Base-by-base conservation (phyloP, 495 filamentous ascomycete genomes). In the Cercophora samala region DNA sequence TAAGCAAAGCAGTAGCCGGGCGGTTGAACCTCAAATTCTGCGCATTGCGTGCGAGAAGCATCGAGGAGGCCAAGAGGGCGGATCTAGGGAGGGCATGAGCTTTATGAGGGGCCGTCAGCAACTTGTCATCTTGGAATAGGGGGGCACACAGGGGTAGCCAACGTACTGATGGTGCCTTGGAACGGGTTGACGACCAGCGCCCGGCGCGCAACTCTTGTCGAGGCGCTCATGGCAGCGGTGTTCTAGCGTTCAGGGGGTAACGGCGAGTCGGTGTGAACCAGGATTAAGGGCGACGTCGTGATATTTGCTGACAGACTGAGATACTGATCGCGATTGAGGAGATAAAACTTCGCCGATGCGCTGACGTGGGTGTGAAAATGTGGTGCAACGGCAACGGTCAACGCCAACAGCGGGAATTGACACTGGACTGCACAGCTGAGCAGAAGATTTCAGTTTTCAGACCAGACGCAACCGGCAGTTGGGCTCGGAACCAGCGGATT, bases 1-100 rank as follows among this genome's bases (percentile, higher is more conserved):
- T 85, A 66, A 90, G 80, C 62, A 91, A 86, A 11, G 87, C 89
- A 58, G 88, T 80, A 9, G 87, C 87, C 22, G 85, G 82, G 61
- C 88, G 78, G 60, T 89, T 88, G 62, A 85, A 80, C 69, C 88
- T 84, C 51, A 89, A 75, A 64, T 77, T 80, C 70, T 82, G 81
- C 55, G 82, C 81, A 78, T 87, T 85, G 62, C 82, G 84, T 37
- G 84, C 83, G 23, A 89, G 81, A 73, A 77, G 83, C 70, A 81
- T 83, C 55, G 85, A 81, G 60, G 79, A 72, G 63, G 78, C 79
- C 37, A 79, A 75, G 26, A 76, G 75, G 18, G 75, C 74, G 46
- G 74, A 80, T 68, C 74, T 75, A 59, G 74, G 76, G 11, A 79
- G 72, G 22, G 73, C 64, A 70, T 76, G 75, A 62, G 70, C 82